Evolutionary conservation across 169 alveolate species (phyloP).

Genomic region (Plasmodium fragile): DNA sequence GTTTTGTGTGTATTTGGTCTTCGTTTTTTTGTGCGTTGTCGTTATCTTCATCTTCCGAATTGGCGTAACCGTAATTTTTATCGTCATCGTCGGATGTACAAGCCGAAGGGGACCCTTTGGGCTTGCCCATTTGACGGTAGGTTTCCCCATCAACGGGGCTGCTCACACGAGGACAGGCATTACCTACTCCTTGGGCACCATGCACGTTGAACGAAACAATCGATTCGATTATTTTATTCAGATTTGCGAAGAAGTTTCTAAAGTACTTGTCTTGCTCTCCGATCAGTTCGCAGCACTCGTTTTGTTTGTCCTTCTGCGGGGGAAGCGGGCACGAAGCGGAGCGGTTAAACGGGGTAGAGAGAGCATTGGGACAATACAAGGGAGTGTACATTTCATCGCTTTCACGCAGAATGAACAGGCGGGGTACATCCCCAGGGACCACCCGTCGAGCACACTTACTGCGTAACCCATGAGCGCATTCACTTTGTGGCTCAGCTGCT

Average conservation of each 20-base stretch:
- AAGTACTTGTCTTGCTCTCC: conserved; percentile 55
- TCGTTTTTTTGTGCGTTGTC: background rate
- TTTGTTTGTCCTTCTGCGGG: conserved; percentile 55
- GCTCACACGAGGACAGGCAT: background rate
- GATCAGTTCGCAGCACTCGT: conserved; percentile 37
- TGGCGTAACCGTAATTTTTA: background rate
- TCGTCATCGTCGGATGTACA: background rate
- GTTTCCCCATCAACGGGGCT: background rate
- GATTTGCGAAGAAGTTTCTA: conserved; percentile 20
- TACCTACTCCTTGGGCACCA: background rate
- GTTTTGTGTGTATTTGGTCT: background rate
- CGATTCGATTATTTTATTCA: conserved; percentile 44
- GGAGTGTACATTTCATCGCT: background rate
- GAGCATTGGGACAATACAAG: background rate
- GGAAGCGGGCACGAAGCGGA: background rate
- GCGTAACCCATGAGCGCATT: conserved; percentile 17
- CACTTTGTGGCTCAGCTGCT: background rate
- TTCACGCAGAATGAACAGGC: background rate
- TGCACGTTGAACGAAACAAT: conserved; percentile 4
- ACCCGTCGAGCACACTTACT: conserved; percentile 11
- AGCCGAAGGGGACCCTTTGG: background rate
- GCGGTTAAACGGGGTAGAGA: background rate
- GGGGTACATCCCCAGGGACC: background rate
- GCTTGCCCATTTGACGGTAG: background rate
- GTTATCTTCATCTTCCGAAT: background rate